Conservation (phyloP, 345 rosid species). For the Punica granatum region DNA sequence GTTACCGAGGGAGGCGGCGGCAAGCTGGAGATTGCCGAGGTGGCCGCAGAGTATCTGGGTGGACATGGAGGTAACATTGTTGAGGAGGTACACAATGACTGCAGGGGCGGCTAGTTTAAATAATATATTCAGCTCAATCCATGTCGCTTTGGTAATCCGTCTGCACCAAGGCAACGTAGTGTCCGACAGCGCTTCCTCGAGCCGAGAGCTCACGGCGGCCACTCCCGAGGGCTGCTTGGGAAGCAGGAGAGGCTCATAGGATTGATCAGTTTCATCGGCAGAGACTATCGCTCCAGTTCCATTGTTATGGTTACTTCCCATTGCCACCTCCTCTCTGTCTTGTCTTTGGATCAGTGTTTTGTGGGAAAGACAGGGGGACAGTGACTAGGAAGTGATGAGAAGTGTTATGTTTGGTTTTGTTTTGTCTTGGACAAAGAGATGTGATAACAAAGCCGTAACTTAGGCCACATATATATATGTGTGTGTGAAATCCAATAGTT, state of each 20-base stretch:
- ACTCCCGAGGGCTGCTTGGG: background rate
- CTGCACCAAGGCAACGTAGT: conserved; percentile 18
- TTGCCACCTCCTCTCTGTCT: background rate
- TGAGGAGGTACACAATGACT: conserved; percentile 46
- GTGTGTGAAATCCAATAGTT: too few relatives aligned
- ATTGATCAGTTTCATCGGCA: background rate
- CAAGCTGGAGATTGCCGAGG: conserved; percentile 58
- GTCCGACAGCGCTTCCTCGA: conserved; percentile 44
- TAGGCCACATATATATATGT: too few relatives aligned
- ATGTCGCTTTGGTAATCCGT: conserved; percentile 32
- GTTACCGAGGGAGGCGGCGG: conserved; percentile 53
- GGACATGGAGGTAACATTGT: conserved; percentile 43
- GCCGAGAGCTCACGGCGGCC: conserved; percentile 22
- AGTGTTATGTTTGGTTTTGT: too few relatives aligned
- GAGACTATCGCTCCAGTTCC: conserved; percentile 2
- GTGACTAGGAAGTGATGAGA: background rate
- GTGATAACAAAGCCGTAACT: too few relatives aligned
- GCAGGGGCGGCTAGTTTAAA: conserved; percentile 51
- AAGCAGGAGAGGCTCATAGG: conserved; percentile 10
- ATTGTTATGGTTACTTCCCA: background rate
- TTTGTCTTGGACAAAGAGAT: too few relatives aligned
- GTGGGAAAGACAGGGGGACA: background rate
- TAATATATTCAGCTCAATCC: conserved; percentile 41
- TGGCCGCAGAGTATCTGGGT: conserved; percentile 58
- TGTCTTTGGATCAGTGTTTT: background rate